Evolutionary conservation across 345 rosid species (phyloP), one percentile per base, ranked within the genome.

Genomic region (Abelmoschus esculentus): DNA sequence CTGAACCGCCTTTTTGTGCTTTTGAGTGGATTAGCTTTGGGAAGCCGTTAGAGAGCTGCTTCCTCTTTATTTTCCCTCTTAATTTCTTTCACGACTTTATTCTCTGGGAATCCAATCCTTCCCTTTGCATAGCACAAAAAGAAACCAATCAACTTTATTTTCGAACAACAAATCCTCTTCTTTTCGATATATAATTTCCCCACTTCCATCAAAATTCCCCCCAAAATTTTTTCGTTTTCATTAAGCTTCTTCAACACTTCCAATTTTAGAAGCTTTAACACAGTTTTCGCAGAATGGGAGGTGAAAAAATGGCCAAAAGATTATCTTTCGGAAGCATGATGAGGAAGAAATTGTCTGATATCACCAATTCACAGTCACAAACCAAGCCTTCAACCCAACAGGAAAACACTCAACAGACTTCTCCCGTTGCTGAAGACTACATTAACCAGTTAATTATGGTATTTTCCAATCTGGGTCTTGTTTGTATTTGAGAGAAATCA

Each of bases 271-370:
- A 36, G 65, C 5, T 31, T 13, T 26, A 56, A 28, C 54, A 15
- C 55, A 57, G 46, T 49, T 49, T 17, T 3, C 79, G 71, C 26
- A 22, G 26, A 22, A 22, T 22, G 26, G 26, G 78, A 64, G 80
- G 86, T 44, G 71, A 70, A 64, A 82, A 63, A 72, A 73, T 77
- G 70, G 80, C 78, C 13, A 85, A 81, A 78, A 80, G 79, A 75
- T 78, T 84, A 36, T 83, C 89, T 34, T 77, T 85, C 61, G 84
- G 91, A 38, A 69, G 67, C 72, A 78, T 79, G 61, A 72, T 78
- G 76, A 83, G 88, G 69, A 85, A 63, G 69, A 76, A 82, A 28
- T 85, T 87, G 12, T 82, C 91, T 73, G 89, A 90, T 57, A 86
- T 90, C 44, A 86, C 96, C 19, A 90, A 87, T 74, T 71, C 74